A percentile compares a stretch with the other conserved stretches of the same genome.
These are phyloP conservation scores for Mimosa bimucronata DNA, from an alignment of 306 rosid genomes.

Conservation along the genomic window DNA sequence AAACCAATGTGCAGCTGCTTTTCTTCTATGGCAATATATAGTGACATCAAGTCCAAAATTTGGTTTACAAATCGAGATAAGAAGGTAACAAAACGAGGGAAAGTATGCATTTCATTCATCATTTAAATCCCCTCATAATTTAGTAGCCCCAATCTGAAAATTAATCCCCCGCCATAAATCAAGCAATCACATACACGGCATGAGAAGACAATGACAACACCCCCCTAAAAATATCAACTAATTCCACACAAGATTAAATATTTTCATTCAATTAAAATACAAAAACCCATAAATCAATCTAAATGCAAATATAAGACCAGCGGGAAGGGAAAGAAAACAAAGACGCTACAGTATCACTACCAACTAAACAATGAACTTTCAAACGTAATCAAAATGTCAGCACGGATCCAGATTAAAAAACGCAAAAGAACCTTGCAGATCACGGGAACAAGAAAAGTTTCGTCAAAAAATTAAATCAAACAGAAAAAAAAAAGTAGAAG, in stretches of 20 bases:
- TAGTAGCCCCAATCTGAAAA: not conserved
- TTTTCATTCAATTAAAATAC: not conserved
- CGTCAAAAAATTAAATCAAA: constrained; percentile 32
- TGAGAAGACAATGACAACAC: not conserved
- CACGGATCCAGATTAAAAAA: constrained; percentile 12
- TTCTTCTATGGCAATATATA: not conserved
- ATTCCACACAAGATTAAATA: not conserved
- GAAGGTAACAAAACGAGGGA: not conserved
- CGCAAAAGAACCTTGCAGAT: not conserved
- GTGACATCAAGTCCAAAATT: not conserved
- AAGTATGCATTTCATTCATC: not conserved
- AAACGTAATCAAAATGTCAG: not conserved
- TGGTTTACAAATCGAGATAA: not conserved
- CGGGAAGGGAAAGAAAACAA: not conserved
- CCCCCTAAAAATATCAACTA: not conserved
- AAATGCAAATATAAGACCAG: constrained; percentile 2
- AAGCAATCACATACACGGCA: not conserved
- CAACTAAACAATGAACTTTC: not conserved
- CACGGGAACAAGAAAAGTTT: not conserved
- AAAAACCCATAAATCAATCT: constrained; percentile 19
- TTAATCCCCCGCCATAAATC: not conserved
- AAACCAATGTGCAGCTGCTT: not conserved
- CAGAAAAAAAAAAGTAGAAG: not conserved
- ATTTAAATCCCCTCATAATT: not conserved
- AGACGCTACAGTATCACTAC: not conserved